Evolutionary conservation across 169 alveolate species (phyloP), one percentile per base, ranked within the genome.

Genomic region (Plasmodium vivax): DNA sequence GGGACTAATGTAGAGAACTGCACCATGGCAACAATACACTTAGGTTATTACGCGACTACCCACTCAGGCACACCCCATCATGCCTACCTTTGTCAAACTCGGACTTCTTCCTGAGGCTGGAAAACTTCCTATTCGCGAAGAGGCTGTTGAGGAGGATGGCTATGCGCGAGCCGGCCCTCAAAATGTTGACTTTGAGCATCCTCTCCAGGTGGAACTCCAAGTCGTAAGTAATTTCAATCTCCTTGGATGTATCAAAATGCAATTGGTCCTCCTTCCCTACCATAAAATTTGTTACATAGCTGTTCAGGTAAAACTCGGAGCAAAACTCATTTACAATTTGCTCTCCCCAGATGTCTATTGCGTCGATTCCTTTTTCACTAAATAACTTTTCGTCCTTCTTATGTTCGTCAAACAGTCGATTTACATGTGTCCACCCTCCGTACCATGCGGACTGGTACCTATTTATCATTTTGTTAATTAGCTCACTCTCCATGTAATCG

Each of bases 401-500:
- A 96, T 93, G 97, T 12, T 95, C 94, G 38, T 94, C 90, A n/a
- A 96, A 96, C 9, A 97, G 93, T 30, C 97, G 93, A 43, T 96
- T 93, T 34, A 97, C 96, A 83, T 97, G 98, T 2, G 98, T 97
- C 98, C 98, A 97, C n/a, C 98, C 96, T 3, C 98, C 98, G 77
- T 96, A 97, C 98, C 98, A 97, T 19, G 97, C 95, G n/a, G 95
- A 93, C 85, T 85, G 95, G 85, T 90, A 83, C 16, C 58, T 90
- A 1, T 79, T 41, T 0, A 83, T 72, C 91, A 90, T 82, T 43
- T 82, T 90, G 54, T 79, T 72, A 9, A 90, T 71, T 30, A 90
- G 19, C 38, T 90, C 83, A 32, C 77, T 90, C 19, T 90, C 94
- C 30, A 90, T n/a, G 45, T 71, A 82, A 54, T 75, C 81, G 71